These are phyloP conservation scores for Naganishia kalamii DNA, from an alignment of 768 basidiomycete genomes.

Conservation along the genomic window DNA sequence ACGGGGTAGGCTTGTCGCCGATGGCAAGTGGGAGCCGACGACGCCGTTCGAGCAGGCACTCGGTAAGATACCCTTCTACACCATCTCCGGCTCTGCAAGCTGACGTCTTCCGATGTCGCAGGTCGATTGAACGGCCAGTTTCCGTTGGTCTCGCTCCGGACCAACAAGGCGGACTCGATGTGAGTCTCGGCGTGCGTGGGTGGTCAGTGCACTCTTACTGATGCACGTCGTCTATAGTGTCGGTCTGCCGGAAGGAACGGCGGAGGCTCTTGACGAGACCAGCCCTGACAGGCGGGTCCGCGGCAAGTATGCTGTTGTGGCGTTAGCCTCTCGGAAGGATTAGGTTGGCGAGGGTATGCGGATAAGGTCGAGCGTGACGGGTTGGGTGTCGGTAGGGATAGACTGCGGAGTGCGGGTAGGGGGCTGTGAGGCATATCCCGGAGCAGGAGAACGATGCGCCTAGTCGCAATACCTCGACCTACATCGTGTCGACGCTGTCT, in stretches of 20 bases:
- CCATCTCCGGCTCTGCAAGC: neutral
- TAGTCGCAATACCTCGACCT: no score
- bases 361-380: no score
- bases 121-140: constrained; percentile 74
- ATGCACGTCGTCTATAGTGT: constrained; percentile 48
- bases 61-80: constrained; percentile 21
- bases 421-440: no score
- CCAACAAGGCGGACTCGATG: constrained; percentile 91
- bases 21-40: constrained; percentile 76
- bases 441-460: no score
- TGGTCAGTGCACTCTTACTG: neutral
- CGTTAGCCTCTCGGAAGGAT: constrained; percentile 29
- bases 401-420: no score
- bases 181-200: constrained; percentile 25
- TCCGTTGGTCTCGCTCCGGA: constrained; percentile 75
- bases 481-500: no score
- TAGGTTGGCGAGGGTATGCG: no score
- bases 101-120: constrained; percentile 31
- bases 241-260: constrained; percentile 65
- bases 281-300: constrained; percentile 42
- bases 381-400: no score
- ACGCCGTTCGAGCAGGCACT: constrained; percentile 69
- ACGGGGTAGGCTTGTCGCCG: constrained; percentile 79
- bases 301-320: constrained; percentile 44
- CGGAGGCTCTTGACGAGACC: constrained; percentile 60